These are phyloP conservation scores for Carex cristatella DNA, from an alignment of 176 grass and related monocot genomes.

Conservation along the genomic window DNA sequence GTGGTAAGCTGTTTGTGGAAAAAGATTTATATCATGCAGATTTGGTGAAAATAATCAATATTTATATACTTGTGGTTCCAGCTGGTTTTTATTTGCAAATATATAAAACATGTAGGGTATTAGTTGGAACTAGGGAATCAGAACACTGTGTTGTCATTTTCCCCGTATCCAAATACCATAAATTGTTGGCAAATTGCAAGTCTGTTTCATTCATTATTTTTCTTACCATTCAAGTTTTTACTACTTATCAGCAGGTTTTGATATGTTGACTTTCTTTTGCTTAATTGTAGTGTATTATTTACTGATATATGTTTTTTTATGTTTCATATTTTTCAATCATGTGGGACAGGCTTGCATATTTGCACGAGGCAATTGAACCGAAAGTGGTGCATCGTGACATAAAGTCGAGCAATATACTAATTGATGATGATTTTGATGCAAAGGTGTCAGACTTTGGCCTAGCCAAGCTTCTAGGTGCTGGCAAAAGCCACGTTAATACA, in stretches of 20 bases:
- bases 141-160: neutral
- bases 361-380: slow-evolving; percentile 93
- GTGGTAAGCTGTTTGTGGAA: neutral
- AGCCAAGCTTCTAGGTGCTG: slow-evolving; percentile 94
- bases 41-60: neutral
- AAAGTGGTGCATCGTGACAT: slow-evolving; percentile 99
- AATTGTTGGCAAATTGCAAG: neutral
- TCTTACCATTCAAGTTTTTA: neutral
- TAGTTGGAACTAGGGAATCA: neutral
- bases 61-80: neutral
- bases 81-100: neutral
- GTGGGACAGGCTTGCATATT: slow-evolving; percentile 71
- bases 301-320: neutral
- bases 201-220: neutral
- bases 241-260: neutral
- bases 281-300: neutral
- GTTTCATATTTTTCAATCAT: neutral
- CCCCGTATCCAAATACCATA: neutral
- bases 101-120: neutral
- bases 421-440: slow-evolving; percentile 90
- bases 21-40: neutral
- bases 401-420: slow-evolving; percentile 38
- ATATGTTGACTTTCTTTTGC: neutral
- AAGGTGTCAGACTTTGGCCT: slow-evolving; percentile 97
- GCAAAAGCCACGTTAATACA: slow-evolving; percentile 95